Evolutionary conservation across 2,329 filamentous ascomycete genomes (phyloP).

Genomic region (Aspergillus persii): DNA sequence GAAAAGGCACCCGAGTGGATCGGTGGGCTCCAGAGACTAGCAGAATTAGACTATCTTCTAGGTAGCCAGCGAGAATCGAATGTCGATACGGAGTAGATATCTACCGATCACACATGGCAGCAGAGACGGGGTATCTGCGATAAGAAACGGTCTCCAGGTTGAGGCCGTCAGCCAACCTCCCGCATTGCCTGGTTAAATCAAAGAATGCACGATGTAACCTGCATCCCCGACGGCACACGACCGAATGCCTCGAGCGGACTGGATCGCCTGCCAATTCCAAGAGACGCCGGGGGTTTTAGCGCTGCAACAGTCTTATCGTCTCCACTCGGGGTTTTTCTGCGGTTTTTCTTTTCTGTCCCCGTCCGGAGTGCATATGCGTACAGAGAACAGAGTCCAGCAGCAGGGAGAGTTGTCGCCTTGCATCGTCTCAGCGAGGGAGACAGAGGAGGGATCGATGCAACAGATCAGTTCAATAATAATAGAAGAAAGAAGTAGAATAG

Average conservation of each 20-base stretch:
- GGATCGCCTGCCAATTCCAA: constrained; percentile 7
- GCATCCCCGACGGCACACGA: constrained; percentile 1
- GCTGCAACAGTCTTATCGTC: constrained; percentile 11
- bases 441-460: too few species aligned
- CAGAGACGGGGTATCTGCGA: not conserved
- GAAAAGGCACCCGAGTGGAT: not conserved
- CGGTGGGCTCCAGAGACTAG: not conserved
- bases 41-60: not conserved
- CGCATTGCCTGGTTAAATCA: too few species aligned
- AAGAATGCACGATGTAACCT: not conserved
- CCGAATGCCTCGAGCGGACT: constrained; percentile 1
- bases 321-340: not conserved
- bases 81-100: too few species aligned
- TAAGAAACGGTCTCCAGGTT: not conserved
- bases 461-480: too few species aligned
- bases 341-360: not conserved
- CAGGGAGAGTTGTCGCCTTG: too few species aligned
- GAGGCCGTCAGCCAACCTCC: too few species aligned
- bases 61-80: too few species aligned
- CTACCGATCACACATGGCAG: not conserved
- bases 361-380: not conserved
- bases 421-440: too few species aligned
- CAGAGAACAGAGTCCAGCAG: not conserved
- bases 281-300: not conserved
- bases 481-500: too few species aligned